phyloP scores from a whole-genome alignment of 1,284 basidiomycete genomes.

The Melampsora americana region DNA sequence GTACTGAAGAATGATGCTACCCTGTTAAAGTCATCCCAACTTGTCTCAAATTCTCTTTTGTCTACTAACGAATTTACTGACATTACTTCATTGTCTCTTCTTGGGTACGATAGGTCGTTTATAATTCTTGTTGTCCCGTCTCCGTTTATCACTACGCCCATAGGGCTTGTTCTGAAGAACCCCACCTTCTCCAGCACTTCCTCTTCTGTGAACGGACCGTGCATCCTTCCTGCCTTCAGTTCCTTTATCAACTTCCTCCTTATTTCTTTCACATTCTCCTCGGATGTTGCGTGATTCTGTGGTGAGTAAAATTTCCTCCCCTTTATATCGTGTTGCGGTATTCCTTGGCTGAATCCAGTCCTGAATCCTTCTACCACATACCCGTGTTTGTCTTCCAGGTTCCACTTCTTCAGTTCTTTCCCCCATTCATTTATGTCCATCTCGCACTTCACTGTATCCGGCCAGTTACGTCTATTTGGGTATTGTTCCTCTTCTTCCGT shows the following conservation, averaged over 20 bases:
- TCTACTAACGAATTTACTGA: not conserved
- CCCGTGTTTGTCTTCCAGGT: not conserved
- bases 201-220: constrained; percentile 1
- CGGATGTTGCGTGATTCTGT: not conserved
- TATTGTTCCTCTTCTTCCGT: no score
- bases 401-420: no score
- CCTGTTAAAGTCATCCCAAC: no score
- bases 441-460: no score
- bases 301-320: not conserved
- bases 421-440: no score
- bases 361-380: not conserved
- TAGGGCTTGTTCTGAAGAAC: constrained; percentile 1
- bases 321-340: not conserved
- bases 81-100: no score
- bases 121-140: no score
- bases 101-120: not conserved
- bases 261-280: not conserved
- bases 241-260: not conserved
- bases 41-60: not conserved
- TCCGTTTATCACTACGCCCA: not conserved
- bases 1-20: no score
- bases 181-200: not conserved
- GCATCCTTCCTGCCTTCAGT: constrained; percentile 2
- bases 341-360: not conserved
- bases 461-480: no score